Evolutionary conservation across 768 basidiomycete genomes (phyloP), one percentile per base, ranked within the genome.

Genomic region (Mycena indigotica): DNA sequence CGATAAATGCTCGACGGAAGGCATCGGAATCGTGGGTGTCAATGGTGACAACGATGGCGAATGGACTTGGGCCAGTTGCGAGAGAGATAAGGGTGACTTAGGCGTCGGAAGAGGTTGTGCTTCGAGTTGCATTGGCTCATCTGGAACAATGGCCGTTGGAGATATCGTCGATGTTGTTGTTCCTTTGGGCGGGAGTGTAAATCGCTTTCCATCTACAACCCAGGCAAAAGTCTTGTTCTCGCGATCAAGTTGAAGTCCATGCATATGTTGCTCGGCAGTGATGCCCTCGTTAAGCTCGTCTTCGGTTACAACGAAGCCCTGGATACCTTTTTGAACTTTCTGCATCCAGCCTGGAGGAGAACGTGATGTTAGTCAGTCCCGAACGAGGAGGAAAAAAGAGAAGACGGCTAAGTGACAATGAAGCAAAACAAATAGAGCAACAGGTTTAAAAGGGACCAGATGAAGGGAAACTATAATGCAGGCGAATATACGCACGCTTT

Each of bases 301-400:
- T 28, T 63, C 62, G 28, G 62, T 54, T 29, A 63, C 4, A 3
- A 55, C 55, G 52, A 56, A 63, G 13, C 62, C 62, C 38, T 63
- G 62, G 16, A 63, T 63, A 23, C 62, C 62, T 40, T 63, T 63
- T 28, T 60, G 51, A n/a, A 56, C 55, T 19, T 63, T 63, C 23
- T 45, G 62, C 28, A 63, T 41, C 62, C 62, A 63, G 35, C 62
- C 62, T 63, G 13, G n/a, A 48, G 28, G 17, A 35, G 32, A 35
- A 35, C 8, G 17, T 35, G 32, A 35, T 17, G 32, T 17, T 17
- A 17, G 32, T 35, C 32, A 35, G 17, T 8, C 32, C 17, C 10
- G 32, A 8, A 35, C 10, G 23, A 6, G 46, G 25, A 26, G 19
- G 15, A 28, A 26, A 24, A 51, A 51, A 51, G 21, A 6, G 30